These are phyloP conservation scores for Irpex sp. DNA, from an alignment of 1,284 basidiomycete genomes.

Conservation along the genomic window DNA sequence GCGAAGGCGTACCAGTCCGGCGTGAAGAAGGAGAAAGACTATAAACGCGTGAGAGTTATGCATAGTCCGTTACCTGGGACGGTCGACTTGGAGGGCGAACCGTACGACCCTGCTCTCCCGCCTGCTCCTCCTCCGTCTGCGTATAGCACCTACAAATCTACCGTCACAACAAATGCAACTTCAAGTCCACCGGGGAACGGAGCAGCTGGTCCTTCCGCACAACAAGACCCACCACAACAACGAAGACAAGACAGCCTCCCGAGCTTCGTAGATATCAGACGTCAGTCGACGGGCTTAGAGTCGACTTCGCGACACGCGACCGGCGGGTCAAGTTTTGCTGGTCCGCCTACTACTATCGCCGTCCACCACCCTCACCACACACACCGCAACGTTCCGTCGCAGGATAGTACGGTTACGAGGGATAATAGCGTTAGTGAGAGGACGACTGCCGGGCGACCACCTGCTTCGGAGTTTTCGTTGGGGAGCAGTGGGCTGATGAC, in stretches of 20 bases:
- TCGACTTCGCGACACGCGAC: background rate
- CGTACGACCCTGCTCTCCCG: background rate
- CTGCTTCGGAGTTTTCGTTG: slow-evolving; percentile 13
- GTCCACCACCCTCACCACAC: background rate
- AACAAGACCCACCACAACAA: background rate
- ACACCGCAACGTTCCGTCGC: background rate
- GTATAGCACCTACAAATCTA: background rate
- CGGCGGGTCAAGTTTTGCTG: background rate
- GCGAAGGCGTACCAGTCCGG: slow-evolving; percentile 13
- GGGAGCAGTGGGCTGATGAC: slow-evolving; percentile 10
- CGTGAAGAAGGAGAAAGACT: slow-evolving; percentile 15
- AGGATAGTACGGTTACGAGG: background rate
- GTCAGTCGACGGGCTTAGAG: background rate
- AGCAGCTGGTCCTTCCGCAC: too few species aligned
- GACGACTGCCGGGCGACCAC: background rate
- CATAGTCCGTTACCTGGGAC: background rate
- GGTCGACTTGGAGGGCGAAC: slow-evolving; percentile 11
- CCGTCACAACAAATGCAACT: background rate
- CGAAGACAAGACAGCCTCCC: slow-evolving; percentile 7
- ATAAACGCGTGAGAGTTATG: slow-evolving; percentile 10
- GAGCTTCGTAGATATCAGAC: slow-evolving; percentile 13
- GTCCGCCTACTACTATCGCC: background rate
- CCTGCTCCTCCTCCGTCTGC: background rate
- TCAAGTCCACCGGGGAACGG: too few species aligned
- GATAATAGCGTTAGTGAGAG: background rate